These are phyloP conservation scores for Euphorbia pulcherrima DNA, from an alignment of 345 rosid species.

Conservation along the genomic window DNA sequence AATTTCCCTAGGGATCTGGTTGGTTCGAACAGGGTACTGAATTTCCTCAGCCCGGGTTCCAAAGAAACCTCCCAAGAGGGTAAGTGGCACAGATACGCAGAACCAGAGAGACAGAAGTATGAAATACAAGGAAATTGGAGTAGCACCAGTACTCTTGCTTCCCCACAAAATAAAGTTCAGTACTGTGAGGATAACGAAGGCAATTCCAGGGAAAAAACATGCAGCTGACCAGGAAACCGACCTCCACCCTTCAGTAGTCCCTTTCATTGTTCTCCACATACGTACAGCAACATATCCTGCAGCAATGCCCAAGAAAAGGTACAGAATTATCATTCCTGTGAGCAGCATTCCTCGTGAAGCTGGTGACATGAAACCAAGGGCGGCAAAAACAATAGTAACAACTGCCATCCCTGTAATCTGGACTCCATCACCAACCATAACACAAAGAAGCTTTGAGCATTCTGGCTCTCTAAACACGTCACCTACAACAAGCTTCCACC, in stretches of 20 bases:
- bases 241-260: constrained; percentile 73
- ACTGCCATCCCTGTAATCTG: constrained; percentile 78
- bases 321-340: constrained; percentile 78
- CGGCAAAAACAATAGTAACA: constrained; percentile 73
- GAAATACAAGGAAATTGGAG: constrained; percentile 70
- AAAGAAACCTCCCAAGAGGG: constrained; percentile 69
- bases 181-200: constrained; percentile 60
- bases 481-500: constrained; percentile 89
- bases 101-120: constrained; percentile 72
- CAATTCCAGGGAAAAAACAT: constrained; percentile 81
- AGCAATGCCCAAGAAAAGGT: constrained; percentile 64
- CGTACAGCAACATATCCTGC: constrained; percentile 74
- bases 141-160: constrained; percentile 72
- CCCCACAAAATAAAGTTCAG: constrained; percentile 75
- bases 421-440: constrained; percentile 72
- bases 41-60: constrained; percentile 66
- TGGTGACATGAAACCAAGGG: constrained; percentile 79
- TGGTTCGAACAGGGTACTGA: constrained; percentile 59
- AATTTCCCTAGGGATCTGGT: constrained; percentile 80
- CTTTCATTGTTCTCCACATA: constrained; percentile 69
- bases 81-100: constrained; percentile 78
- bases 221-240: constrained; percentile 68
- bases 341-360: constrained; percentile 84
- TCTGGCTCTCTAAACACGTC: constrained; percentile 87
- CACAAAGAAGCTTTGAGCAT: constrained; percentile 60